Base-by-base conservation (phyloP, 2,329 filamentous ascomycete species). In the Botrytis elliptica region DNA sequence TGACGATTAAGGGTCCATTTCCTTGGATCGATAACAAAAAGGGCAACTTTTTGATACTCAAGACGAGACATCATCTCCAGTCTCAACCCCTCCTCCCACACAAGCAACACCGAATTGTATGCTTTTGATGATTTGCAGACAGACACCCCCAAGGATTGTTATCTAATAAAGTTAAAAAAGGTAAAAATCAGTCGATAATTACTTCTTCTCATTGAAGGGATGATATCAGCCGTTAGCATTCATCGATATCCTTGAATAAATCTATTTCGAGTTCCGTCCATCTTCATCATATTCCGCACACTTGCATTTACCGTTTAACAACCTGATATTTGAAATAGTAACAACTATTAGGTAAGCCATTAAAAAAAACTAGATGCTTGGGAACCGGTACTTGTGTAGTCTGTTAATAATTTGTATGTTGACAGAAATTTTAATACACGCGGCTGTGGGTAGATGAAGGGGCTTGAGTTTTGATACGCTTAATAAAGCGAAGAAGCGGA, bases 1-100 rank as follows among this genome's bases (percentile, higher is more conserved):
- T 68, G 65, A 55, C 65, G 65, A 67, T 67, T 67, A 25, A 29
- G 44, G 65, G 65, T 67, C 65, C 46, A 67, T 67, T 67, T 67
- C 46, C 65, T 67, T 67, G 65, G 33, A 67, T 67, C 40, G 29
- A 22, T 29, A 65, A 65, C n/a, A 65, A 20, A 6, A 44, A 33
- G 49, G 25, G 25, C 49, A n/a, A 55, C 25, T 16, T n/a, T 16
- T n/a, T 7, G 12, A 55, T n/a, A 16, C 49, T 55, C 49, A 18
- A 55, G 38, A 25, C 29, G 46, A 49, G 44, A 36, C 42, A 66
- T 25, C 38, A 22, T 44, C 20, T 33, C 44, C 33, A 12, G 25
- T 38, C 29, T 18, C 49, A 55, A 55, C 25, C 49, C 25, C 25
- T 55, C 49, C 52, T 55, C n/a, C n/a, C 14, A 29, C 52, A 33